Evolutionary conservation across 2,329 filamentous ascomycete species (phyloP).

Genomic region (Colletotrichum endophyticum): DNA sequence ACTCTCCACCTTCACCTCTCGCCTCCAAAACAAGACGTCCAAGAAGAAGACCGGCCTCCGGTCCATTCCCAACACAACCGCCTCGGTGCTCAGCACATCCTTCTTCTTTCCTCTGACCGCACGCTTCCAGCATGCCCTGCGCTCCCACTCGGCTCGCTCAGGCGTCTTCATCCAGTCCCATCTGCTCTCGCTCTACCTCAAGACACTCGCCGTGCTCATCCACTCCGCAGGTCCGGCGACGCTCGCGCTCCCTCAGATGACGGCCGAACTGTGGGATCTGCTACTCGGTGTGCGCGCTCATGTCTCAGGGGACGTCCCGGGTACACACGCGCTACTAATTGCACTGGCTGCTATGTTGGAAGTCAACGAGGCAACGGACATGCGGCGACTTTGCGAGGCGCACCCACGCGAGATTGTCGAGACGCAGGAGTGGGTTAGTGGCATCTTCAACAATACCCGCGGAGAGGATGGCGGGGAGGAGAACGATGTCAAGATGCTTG

Average conservation of each 20-base stretch:
- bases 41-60: conserved; percentile 46
- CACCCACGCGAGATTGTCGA: conserved; percentile 82
- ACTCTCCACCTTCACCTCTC: conserved; percentile 85
- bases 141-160: conserved; percentile 41
- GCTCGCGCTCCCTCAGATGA: conserved; percentile 78
- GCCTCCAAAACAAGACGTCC: conserved; percentile 53
- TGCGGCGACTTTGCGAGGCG: conserved; percentile 73
- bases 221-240: conserved; percentile 85
- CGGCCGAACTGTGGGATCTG: conserved; percentile 83
- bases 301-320: conserved; percentile 64
- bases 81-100: conserved; percentile 72
- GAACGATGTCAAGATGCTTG: conserved; percentile 78
- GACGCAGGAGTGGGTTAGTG: conserved; percentile 83
- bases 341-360: conserved; percentile 82
- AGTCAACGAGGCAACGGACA: conserved; percentile 65
- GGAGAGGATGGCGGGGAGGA: conserved; percentile 68
- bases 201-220: conserved; percentile 83
- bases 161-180: conserved; percentile 74
- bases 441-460: conserved; percentile 70
- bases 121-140: conserved; percentile 73
- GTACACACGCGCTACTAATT: conserved; percentile 79
- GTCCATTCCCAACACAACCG: conserved; percentile 77
- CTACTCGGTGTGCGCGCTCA: conserved; percentile 71
- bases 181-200: conserved; percentile 79
- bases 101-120: conserved; percentile 90